phyloP scores from a whole-genome alignment of 306 rosid genomes.

The Quercus variabilis region DNA sequence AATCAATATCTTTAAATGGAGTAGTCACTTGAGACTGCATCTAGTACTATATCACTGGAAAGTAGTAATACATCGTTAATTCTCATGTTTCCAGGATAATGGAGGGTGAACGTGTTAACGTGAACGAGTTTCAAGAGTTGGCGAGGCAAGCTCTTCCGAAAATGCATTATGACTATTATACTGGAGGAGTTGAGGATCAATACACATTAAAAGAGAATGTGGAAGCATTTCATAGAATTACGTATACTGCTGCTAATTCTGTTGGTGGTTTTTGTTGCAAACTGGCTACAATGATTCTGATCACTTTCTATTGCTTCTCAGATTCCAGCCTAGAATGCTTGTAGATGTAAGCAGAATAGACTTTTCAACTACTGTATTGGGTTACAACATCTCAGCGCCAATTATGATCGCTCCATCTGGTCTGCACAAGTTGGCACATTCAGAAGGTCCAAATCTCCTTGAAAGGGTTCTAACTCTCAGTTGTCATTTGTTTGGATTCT shows the following conservation, averaged over 20 bases:
- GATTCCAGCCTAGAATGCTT: constrained; percentile 58
- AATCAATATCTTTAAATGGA: too few species aligned
- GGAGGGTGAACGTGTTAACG: constrained; percentile 51
- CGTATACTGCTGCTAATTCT: constrained; percentile 16
- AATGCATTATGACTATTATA: constrained; percentile 47
- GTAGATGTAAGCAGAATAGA: constrained; percentile 61
- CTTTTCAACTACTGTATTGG: constrained; percentile 46
- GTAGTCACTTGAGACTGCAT: too few species aligned
- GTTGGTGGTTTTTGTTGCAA: background rate
- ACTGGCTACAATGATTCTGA: background rate
- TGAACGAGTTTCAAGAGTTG: constrained; percentile 50
- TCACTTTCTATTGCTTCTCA: constrained; percentile 5
- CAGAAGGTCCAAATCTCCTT: too few species aligned
- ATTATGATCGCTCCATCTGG: constrained; percentile 48
- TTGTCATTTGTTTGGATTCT: constrained; percentile 1
- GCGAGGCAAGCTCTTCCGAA: constrained; percentile 54
- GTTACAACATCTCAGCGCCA: constrained; percentile 47
- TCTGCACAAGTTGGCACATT: too few species aligned
- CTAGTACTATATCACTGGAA: background rate
- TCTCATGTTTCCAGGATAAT: constrained; percentile 34
- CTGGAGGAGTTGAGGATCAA: constrained; percentile 65
- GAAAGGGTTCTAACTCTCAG: background rate
- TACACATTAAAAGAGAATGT: constrained; percentile 43
- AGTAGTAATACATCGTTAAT: background rate
- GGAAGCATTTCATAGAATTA: constrained; percentile 52